These are phyloP conservation scores for Backusella sp. DNA, from an alignment of 192 early-diverging fungal species.

Conservation along the genomic window DNA sequence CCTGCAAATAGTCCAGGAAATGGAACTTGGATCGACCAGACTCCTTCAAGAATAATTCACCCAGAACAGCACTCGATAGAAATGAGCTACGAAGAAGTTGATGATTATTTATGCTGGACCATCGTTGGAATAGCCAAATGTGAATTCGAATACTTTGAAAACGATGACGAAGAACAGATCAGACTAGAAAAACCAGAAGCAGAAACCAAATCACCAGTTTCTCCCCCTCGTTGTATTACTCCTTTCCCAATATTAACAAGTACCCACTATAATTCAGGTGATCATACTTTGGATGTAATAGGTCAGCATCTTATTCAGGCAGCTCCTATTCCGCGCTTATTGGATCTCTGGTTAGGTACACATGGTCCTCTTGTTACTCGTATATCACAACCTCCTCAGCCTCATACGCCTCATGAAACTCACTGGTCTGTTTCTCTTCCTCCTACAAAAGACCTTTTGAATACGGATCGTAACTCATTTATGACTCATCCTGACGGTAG, in stretches of 20 bases:
- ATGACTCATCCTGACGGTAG: constrained; percentile 20
- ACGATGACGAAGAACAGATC: neutral
- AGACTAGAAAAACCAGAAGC: neutral
- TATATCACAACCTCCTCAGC: constrained; percentile 15
- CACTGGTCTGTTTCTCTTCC: constrained; percentile 22
- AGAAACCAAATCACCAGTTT: constrained; percentile 29
- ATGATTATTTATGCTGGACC: constrained; percentile 85
- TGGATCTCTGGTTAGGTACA: constrained; percentile 50
- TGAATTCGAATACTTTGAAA: constrained; percentile 23
- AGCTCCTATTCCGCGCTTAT: constrained; percentile 21
- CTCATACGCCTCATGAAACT: constrained; percentile 20
- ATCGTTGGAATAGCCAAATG: constrained; percentile 75
- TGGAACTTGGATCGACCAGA: constrained; percentile 23
- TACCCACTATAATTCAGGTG: constrained; percentile 39
- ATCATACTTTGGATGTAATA: constrained; percentile 42
- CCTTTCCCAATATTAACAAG: constrained; percentile 39
- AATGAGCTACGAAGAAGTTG: constrained; percentile 44
- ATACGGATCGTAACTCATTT: constrained; percentile 24
- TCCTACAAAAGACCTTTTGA: constrained; percentile 35
- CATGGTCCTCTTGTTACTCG: constrained; percentile 39
- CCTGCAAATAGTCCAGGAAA: neutral
- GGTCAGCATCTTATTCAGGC: constrained; percentile 41
- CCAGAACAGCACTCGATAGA: neutral
- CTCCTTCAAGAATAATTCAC: constrained; percentile 15
- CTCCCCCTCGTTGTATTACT: constrained; percentile 24